Evolutionary conservation across 495 filamentous ascomycete genomes (phyloP).

Genomic region (Trichoderma reesei): DNA sequence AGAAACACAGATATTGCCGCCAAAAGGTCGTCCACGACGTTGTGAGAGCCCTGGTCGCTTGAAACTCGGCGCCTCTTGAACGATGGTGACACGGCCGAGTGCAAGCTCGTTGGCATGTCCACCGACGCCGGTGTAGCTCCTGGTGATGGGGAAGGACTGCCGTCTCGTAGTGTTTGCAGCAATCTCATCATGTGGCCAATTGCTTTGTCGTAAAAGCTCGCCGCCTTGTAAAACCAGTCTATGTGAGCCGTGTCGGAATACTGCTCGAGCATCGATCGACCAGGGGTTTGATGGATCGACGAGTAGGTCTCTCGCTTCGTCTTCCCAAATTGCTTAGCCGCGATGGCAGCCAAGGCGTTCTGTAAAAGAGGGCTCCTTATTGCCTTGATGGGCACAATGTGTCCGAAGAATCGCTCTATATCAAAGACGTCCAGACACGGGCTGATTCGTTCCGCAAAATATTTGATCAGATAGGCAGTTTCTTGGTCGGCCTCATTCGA

Average conservation of each 20-base stretch:
- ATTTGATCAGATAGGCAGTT: conserved; percentile 1
- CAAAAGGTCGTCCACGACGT: not conserved
- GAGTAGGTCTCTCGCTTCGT: conserved; percentile 5
- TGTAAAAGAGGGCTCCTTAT: not conserved
- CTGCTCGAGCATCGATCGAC: not conserved
- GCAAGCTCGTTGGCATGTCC: not conserved
- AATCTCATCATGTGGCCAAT: conserved; percentile 1
- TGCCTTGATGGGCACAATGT: not conserved
- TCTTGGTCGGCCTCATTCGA: not conserved
- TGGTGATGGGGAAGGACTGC: not conserved
- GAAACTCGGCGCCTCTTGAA: not conserved
- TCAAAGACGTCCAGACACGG: conserved; percentile 1
- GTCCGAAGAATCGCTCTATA: conserved; percentile 5
- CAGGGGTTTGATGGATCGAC: not conserved
- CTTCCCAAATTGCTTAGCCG: conserved; percentile 1
- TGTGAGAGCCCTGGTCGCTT: not conserved
- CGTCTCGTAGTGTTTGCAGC: not conserved
- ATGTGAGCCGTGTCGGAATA: not conserved
- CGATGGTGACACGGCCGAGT: not conserved
- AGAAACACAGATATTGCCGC: conserved; percentile 1
- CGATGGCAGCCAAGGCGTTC: not conserved
- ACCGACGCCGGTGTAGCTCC: not conserved
- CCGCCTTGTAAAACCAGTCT: conserved; percentile 2
- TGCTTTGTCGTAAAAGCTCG: not conserved
- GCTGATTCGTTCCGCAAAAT: conserved; percentile 1